These are phyloP conservation scores for Magnolia changhungtana DNA, from an alignment of 164 flowering plant genomes.

Conservation along the genomic window DNA sequence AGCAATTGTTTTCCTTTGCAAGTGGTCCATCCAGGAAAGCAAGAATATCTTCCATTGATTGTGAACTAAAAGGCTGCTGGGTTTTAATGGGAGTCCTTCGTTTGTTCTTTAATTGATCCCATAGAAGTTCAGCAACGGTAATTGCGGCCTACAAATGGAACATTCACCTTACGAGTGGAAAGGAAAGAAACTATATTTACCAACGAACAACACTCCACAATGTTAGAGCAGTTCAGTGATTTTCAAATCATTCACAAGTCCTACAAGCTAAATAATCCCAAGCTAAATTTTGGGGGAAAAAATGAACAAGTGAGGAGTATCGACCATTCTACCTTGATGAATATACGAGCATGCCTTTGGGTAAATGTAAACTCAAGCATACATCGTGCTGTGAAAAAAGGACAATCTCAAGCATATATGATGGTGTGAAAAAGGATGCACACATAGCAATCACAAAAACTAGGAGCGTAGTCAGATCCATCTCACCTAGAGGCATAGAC, in stretches of 20 bases:
- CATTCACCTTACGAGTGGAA: conserved; percentile 4
- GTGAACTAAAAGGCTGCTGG: conserved; percentile 62
- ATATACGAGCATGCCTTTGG: not conserved
- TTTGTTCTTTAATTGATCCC: conserved; percentile 59
- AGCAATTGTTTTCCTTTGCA: conserved; percentile 43
- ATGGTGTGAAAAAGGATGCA: not conserved
- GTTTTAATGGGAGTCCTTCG: conserved; percentile 36
- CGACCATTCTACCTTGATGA: not conserved
- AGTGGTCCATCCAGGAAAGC: conserved; percentile 58
- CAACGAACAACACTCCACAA: not conserved
- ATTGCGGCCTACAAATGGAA: conserved; percentile 48
- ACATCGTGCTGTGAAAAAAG: not conserved
- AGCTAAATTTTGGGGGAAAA: not conserved
- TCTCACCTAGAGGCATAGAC: not conserved
- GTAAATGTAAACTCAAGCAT: not conserved
- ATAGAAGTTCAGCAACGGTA: conserved; percentile 68
- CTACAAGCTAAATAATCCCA: not conserved
- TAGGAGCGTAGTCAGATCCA: not conserved
- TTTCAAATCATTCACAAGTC: not conserved
- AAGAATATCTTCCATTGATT: conserved; percentile 77
- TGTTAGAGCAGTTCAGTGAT: not conserved
- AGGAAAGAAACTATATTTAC: not conserved
- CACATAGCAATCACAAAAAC: not conserved
- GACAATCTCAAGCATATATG: not conserved
- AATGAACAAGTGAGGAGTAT: not conserved